Evolutionary conservation across 805 yeast genomes (phyloP).

Genomic region (Limtongozyma cylindracea): DNA sequence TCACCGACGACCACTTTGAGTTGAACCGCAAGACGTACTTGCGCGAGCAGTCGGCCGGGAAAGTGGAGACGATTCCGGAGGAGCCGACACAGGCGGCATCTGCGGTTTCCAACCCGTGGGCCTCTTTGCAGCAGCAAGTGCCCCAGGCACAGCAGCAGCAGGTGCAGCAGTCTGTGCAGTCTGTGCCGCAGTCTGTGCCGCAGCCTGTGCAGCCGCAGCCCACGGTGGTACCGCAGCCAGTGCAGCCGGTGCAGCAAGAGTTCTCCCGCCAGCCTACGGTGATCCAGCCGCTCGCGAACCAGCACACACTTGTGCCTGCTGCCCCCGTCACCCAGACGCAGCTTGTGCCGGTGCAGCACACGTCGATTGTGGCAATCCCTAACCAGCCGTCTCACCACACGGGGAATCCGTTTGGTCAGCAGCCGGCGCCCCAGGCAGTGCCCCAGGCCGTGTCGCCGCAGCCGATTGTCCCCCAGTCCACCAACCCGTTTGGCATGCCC

Average conservation of each 20-base stretch:
- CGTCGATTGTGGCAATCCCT: background rate
- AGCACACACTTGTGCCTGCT: background rate
- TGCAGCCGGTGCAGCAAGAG: too few relatives aligned
- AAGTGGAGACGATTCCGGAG: too few relatives aligned
- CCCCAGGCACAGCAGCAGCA: background rate
- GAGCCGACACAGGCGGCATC: conserved; percentile 12
- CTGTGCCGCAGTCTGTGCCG: background rate
- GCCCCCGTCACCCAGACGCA: background rate
- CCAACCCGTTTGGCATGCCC: too few relatives aligned
- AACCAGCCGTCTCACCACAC: background rate
- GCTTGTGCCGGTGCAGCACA: background rate
- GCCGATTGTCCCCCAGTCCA: too few relatives aligned
- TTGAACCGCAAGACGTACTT: conserved; percentile 53
- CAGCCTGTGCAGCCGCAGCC: too few relatives aligned
- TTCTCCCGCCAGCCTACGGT: background rate
- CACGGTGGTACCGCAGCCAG: too few relatives aligned
- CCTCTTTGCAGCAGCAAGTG: background rate
- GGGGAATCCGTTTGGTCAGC: background rate
- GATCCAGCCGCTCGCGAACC: background rate
- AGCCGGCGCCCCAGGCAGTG: too few relatives aligned
- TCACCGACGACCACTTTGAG: conserved; percentile 71
- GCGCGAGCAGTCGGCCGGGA: conserved; percentile 34
- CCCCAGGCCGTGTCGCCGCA: too few relatives aligned
- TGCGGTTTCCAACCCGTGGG: conserved; percentile 7
- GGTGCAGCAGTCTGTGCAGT: conserved; percentile 1